These are phyloP conservation scores for Diaporthe citriasiana DNA, from an alignment of 2,329 filamentous ascomycete genomes.

Conservation along the genomic window DNA sequence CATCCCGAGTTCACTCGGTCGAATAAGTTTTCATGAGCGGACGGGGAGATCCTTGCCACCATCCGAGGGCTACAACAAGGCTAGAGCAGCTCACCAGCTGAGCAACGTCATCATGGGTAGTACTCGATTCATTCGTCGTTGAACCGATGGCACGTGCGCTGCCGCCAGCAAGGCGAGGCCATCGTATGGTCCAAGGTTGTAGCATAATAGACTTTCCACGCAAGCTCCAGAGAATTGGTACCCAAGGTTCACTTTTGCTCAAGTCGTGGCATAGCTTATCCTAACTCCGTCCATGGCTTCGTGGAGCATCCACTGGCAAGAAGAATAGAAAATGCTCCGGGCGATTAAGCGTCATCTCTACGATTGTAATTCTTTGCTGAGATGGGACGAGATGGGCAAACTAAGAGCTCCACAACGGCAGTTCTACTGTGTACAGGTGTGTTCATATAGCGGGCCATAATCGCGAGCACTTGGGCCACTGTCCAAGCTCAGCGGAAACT, in stretches of 20 bases:
- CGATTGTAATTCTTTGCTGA: neutral
- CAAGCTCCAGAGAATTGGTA: neutral
- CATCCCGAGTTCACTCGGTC: neutral
- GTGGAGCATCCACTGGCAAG: no score
- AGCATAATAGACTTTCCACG: neutral
- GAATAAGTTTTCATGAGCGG: neutral
- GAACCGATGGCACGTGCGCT: conserved; percentile 7
- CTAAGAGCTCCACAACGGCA: neutral
- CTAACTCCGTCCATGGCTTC: neutral
- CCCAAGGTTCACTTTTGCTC: neutral
- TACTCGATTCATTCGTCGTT: conserved; percentile 6
- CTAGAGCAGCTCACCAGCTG: conserved; percentile 3
- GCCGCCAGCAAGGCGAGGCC: neutral
- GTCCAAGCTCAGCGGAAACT: conserved; percentile 1
- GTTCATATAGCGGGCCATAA: neutral
- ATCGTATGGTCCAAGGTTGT: neutral
- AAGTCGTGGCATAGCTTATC: neutral
- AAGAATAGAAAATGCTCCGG: neutral
- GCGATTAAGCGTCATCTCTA: neutral
- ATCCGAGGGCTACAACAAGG: neutral
- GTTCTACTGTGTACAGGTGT: neutral
- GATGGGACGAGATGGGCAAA: neutral
- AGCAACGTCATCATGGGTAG: conserved; percentile 4
- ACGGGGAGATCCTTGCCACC: conserved; percentile 3
- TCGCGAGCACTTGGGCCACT: neutral